Evolutionary conservation across 257 asterid species (phyloP).

Genomic region (Mentha longifolia): DNA sequence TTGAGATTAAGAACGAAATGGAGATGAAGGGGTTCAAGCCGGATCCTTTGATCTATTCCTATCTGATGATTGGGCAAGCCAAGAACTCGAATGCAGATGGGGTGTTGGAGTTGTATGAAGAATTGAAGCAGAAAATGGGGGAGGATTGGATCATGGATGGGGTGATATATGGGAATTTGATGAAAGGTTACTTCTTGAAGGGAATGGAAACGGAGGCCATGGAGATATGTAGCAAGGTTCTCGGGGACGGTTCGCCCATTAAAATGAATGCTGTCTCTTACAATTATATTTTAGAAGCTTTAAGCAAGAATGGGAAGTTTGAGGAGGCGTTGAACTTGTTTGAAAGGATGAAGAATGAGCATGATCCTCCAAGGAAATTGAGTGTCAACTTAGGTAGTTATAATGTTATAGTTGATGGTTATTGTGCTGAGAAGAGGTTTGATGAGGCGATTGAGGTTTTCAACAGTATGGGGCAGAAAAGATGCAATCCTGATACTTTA

Average conservation of each 20-base stretch:
- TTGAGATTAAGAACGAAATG: slow-evolving; percentile 77
- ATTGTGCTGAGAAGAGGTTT: slow-evolving; percentile 68
- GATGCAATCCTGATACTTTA: slow-evolving; percentile 77
- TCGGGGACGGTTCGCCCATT: slow-evolving; percentile 54
- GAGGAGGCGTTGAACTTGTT: slow-evolving; percentile 80
- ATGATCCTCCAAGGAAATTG: slow-evolving; percentile 75
- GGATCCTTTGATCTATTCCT: slow-evolving; percentile 63
- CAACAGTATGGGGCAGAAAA: slow-evolving; percentile 75
- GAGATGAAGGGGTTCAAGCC: slow-evolving; percentile 60
- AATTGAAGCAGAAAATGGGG: slow-evolving; percentile 77
- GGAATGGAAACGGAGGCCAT: slow-evolving; percentile 85
- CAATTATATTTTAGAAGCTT: slow-evolving; percentile 75
- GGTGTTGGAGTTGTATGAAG: slow-evolving; percentile 70
- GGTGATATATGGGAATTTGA: slow-evolving; percentile 76
- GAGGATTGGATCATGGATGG: slow-evolving; percentile 63
- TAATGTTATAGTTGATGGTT: slow-evolving; percentile 83
- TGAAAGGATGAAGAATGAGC: slow-evolving; percentile 79
- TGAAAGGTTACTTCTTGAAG: slow-evolving; percentile 88
- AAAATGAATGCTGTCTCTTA: slow-evolving; percentile 77
- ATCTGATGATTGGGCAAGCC: slow-evolving; percentile 76
- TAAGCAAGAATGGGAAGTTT: slow-evolving; percentile 81
- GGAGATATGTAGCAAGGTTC: slow-evolving; percentile 68
- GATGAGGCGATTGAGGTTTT: slow-evolving; percentile 71
- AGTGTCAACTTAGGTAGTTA: slow-evolving; percentile 85
- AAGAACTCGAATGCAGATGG: slow-evolving; percentile 61